Evolutionary conservation across 306 rosid species (phyloP).

Genomic region (Vicia faba): DNA sequence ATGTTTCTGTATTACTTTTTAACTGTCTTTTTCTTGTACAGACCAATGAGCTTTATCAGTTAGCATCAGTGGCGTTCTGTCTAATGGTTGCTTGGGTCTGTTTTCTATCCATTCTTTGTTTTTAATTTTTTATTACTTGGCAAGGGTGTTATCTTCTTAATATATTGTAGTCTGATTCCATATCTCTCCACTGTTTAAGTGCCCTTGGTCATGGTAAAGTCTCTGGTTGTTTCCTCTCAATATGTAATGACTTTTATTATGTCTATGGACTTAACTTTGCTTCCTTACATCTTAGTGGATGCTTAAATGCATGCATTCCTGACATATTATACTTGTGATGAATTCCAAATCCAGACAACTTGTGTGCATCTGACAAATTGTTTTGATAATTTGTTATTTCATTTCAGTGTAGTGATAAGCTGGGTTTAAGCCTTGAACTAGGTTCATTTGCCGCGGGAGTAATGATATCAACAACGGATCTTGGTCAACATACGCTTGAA

Average conservation of each 20-base stretch:
- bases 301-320: constrained; percentile 14
- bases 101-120: constrained; percentile 40
- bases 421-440: constrained; percentile 91
- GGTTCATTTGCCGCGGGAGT: constrained; percentile 99
- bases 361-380: constrained; percentile 32
- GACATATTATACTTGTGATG: constrained; percentile 5
- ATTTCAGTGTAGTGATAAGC: constrained; percentile 97
- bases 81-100: constrained; percentile 96
- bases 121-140: constrained; percentile 33
- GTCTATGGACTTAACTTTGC: constrained; percentile 23
- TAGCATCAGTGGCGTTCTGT: constrained; percentile 97
- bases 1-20: constrained; percentile 32
- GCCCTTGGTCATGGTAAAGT: constrained; percentile 22
- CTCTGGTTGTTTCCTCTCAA: constrained; percentile 29
- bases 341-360: constrained; percentile 31
- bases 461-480: constrained; percentile 98
- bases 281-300: constrained; percentile 12
- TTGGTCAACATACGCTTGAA: constrained; percentile 96
- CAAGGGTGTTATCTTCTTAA: constrained; percentile 22
- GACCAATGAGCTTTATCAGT: constrained; percentile 97
- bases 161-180: constrained; percentile 23
- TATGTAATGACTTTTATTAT: constrained; percentile 14
- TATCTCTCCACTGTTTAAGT: constrained; percentile 13
- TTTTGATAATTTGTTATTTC: constrained; percentile 37
- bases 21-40: constrained; percentile 46